These are phyloP conservation scores for Sporothrix pallida DNA, from an alignment of 2,329 filamentous ascomycete species.

Conservation along the genomic window DNA sequence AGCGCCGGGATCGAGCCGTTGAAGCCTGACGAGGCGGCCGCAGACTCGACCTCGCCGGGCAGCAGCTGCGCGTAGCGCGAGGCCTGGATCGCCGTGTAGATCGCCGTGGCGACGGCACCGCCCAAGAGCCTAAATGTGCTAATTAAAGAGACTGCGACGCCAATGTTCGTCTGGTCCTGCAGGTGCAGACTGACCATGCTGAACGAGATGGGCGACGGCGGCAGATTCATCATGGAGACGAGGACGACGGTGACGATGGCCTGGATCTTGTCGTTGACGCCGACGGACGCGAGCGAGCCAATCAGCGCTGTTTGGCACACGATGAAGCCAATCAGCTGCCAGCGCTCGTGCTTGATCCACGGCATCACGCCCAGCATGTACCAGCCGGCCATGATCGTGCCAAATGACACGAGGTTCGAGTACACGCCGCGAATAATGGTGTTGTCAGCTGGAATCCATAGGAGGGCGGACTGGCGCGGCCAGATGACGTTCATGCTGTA, in stretches of 20 bases:
- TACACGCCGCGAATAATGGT: conserved; percentile 37
- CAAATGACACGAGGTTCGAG: conserved; percentile 37
- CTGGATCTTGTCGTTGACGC: conserved; percentile 43
- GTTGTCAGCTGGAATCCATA: conserved; percentile 43
- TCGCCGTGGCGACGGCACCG: conserved; percentile 48
- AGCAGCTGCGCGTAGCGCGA: not conserved
- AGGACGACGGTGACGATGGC: conserved; percentile 46
- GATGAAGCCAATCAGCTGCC: conserved; percentile 46
- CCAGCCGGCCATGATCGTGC: conserved; percentile 42
- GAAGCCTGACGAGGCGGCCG: not conserved
- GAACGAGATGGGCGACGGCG: conserved; percentile 45
- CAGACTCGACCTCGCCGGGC: not conserved
- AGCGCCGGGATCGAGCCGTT: not conserved
- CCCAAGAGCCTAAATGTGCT: conserved; percentile 48
- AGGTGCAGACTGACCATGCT: conserved; percentile 47
- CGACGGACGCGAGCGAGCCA: conserved; percentile 46
- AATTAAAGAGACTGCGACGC: conserved; percentile 47
- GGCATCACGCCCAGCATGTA: not conserved
- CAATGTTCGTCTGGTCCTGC: conserved; percentile 47
- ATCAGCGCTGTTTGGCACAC: conserved; percentile 46
- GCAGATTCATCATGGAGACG: conserved; percentile 43
- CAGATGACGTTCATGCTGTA: conserved; percentile 45
- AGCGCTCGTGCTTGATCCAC: conserved; percentile 43
- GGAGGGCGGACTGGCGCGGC: conserved; percentile 50
- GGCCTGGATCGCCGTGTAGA: conserved; percentile 47